phyloP scores from a whole-genome alignment of 768 basidiomycete genomes.

The Mycena vulgaris region DNA sequence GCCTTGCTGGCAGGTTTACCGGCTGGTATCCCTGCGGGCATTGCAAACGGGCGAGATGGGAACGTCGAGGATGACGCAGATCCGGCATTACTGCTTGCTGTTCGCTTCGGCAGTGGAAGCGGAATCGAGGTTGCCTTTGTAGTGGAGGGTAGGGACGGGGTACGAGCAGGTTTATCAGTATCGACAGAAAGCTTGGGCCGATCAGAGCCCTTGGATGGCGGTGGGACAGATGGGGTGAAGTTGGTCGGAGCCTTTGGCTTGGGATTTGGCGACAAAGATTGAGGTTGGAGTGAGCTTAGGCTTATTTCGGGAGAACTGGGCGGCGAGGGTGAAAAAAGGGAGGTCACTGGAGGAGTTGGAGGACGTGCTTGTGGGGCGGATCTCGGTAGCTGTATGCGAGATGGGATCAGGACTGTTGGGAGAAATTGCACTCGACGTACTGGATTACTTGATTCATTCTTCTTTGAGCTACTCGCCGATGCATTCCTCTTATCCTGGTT shows the following conservation, averaged over 20 bases:
- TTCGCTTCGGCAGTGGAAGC: constrained; percentile 33
- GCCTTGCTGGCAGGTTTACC: not conserved
- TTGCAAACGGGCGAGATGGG: constrained; percentile 4
- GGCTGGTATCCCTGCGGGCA: not conserved
- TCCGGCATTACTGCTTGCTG: constrained; percentile 41
- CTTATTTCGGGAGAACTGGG: constrained; percentile 31
- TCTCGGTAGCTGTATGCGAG: not conserved
- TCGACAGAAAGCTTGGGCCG: constrained; percentile 18
- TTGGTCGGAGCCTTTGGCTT: not conserved
- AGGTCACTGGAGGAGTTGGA: constrained; percentile 2
- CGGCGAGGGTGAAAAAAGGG: constrained; percentile 21
- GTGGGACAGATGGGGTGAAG: not conserved
- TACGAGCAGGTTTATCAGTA: constrained; percentile 7
- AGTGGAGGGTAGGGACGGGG: constrained; percentile 27
- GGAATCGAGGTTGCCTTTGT: constrained; percentile 28
- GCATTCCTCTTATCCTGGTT: constrained; percentile 5
- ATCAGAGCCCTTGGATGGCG: not conserved
- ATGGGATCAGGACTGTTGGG: not conserved
- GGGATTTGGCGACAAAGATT: not conserved
- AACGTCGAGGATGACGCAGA: constrained; percentile 16
- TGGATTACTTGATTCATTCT: not conserved
- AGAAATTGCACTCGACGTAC: not conserved
- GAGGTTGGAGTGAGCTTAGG: not conserved
- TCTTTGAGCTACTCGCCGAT: constrained; percentile 11
- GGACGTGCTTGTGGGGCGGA: not conserved